Evolutionary conservation across 768 basidiomycete genomes (phyloP).

Genomic region (Lactarius pseudohatsudake): DNA sequence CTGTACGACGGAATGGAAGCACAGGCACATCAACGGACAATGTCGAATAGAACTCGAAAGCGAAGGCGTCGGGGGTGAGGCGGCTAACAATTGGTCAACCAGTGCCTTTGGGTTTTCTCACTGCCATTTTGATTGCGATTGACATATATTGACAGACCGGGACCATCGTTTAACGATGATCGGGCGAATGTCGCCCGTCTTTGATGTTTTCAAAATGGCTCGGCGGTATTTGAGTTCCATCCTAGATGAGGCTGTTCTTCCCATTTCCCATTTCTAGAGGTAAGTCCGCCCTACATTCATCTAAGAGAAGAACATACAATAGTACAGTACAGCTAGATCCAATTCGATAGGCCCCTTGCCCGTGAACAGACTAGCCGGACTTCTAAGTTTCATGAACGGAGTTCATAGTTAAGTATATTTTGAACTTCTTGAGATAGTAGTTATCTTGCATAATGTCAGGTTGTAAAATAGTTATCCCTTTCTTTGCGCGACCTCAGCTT

Average conservation of each 20-base stretch:
- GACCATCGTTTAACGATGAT: neutral
- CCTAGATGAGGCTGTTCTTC: neutral
- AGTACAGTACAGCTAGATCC: no score
- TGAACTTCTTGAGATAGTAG: no score
- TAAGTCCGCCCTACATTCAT: neutral
- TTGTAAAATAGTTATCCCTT: no score
- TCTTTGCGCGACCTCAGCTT: no score
- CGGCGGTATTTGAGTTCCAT: neutral
- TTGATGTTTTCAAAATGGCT: neutral
- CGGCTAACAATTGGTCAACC: neutral
- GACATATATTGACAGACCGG: no score
- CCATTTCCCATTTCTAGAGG: neutral
- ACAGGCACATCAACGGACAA: neutral
- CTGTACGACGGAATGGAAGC: neutral
- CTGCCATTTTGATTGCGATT: neutral
- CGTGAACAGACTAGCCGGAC: no score
- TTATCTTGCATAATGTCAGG: no score
- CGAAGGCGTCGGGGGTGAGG: neutral
- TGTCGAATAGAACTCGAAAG: neutral
- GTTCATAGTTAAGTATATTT: no score
- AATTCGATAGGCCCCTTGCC: no score
- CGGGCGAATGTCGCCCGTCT: neutral
- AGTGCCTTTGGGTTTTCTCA: no score
- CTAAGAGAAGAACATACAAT: neutral
- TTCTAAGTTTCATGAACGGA: no score